Conservation (phyloP, 768 basidiomycete species). For the Galerina marginata region DNA sequence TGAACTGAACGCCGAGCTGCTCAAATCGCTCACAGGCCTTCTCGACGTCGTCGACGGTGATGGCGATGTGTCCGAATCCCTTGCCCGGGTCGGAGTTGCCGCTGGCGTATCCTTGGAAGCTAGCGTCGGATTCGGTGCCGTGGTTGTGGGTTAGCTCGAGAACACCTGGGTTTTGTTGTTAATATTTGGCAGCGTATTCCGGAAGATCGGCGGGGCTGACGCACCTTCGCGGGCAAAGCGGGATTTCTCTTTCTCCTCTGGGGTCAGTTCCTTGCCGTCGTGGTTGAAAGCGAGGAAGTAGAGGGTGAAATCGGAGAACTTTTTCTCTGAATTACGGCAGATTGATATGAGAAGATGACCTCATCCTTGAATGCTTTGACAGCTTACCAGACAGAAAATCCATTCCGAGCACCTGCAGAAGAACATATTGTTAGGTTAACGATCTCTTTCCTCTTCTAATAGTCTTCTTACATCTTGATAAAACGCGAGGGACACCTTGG, state of each 20-base stretch:
- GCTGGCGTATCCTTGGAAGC: slow-evolving; percentile 81
- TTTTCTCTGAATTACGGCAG: slow-evolving; percentile 46
- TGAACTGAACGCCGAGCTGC: slow-evolving; percentile 78
- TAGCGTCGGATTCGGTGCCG: slow-evolving; percentile 81
- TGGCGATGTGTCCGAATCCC: slow-evolving; percentile 89
- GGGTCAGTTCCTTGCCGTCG: slow-evolving; percentile 51
- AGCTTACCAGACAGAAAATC: slow-evolving; percentile 62
- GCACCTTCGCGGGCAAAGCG: slow-evolving; percentile 72
- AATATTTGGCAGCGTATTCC: not conserved
- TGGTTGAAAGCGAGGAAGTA: slow-evolving; percentile 88
- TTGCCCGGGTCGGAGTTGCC: slow-evolving; percentile 86
- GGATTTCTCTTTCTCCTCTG: slow-evolving; percentile 56
- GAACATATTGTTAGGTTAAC: not conserved
- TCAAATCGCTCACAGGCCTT: slow-evolving; percentile 87
- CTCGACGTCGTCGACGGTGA: slow-evolving; percentile 83
- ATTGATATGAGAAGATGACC: not conserved
- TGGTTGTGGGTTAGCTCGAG: slow-evolving; percentile 91
- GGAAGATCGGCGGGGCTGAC: not conserved
- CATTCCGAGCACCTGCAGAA: slow-evolving; percentile 69
- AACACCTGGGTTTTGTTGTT: slow-evolving; percentile 51
- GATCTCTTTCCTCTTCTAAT: too few relatives aligned
- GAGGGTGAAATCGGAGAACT: slow-evolving; percentile 69
- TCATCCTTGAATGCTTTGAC: not conserved
- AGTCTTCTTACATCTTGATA: slow-evolving; percentile 65
- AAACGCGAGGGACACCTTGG: slow-evolving; percentile 79